These are phyloP conservation scores for Rostrohypoxylon terebratum DNA, from an alignment of 495 filamentous ascomycete genomes.

Conservation along the genomic window DNA sequence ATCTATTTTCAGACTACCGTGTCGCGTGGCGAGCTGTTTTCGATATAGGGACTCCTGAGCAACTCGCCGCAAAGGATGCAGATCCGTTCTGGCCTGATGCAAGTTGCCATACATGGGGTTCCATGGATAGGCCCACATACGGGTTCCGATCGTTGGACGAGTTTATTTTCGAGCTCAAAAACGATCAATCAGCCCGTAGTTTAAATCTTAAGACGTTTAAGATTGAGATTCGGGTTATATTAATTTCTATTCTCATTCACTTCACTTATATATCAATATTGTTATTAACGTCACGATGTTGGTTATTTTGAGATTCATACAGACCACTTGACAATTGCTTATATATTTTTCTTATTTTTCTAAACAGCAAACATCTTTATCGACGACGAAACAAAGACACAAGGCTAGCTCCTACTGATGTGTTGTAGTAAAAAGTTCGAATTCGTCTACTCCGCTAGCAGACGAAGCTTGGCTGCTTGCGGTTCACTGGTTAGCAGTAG, in stretches of 20 bases:
- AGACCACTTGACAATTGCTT: neutral
- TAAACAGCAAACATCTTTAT: slow-evolving; percentile 5
- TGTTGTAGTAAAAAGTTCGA: too few species aligned
- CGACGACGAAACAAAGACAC: neutral
- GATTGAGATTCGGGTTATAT: slow-evolving; percentile 6
- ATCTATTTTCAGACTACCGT: slow-evolving; percentile 29
- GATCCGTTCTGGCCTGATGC: slow-evolving; percentile 44
- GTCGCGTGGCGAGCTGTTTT: slow-evolving; percentile 49
- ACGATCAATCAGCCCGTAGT: slow-evolving; percentile 16
- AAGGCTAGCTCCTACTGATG: neutral
- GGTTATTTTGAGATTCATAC: neutral
- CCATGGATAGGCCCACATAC: slow-evolving; percentile 52
- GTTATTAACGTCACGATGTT: too few species aligned
- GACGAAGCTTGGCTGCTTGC: neutral
- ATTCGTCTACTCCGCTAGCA: neutral
- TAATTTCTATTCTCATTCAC: neutral
- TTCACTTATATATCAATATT: neutral
- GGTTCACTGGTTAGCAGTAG: neutral
- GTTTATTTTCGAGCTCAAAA: slow-evolving; percentile 37
- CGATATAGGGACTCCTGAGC: slow-evolving; percentile 41
- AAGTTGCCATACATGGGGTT: slow-evolving; percentile 49
- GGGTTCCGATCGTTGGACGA: slow-evolving; percentile 48
- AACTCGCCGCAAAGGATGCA: slow-evolving; percentile 42
- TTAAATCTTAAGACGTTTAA: slow-evolving; percentile 31
- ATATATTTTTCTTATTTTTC: neutral